Percentiles rank a stretch among this genome's conserved stretches.
Conservation (phyloP, 305 asterid genomes). For the Rubia tinctorum region DNA sequence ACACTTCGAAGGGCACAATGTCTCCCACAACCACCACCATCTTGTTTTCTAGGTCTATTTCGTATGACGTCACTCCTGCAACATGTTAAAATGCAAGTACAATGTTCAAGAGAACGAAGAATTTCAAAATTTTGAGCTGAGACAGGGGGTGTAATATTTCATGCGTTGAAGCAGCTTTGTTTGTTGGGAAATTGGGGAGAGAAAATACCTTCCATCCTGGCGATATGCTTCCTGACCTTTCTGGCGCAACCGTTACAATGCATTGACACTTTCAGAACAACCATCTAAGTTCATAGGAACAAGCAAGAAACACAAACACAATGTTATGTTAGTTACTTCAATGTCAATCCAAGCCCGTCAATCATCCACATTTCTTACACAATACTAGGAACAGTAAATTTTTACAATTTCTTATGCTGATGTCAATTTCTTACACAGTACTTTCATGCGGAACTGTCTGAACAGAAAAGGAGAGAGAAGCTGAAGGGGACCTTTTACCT, state of each 20-base stretch:
- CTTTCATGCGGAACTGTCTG: not conserved
- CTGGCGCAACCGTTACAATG: slow-evolving; percentile 82
- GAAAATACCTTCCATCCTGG: slow-evolving; percentile 65
- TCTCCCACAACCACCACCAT: slow-evolving; percentile 77
- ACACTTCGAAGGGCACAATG: slow-evolving; percentile 63
- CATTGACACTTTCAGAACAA: slow-evolving; percentile 70
- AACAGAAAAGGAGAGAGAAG: not conserved
- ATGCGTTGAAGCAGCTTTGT: no score
- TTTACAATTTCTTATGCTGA: no score
- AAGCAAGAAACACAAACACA: not conserved
- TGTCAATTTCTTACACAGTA: no score
- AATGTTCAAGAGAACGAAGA: no score
- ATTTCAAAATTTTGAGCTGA: no score
- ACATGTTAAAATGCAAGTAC: no score
- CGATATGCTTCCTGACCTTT: slow-evolving; percentile 60
- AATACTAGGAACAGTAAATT: no score
- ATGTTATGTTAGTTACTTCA: not conserved
- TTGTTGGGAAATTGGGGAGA: not conserved
- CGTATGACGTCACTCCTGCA: slow-evolving; percentile 70
- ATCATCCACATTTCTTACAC: not conserved
- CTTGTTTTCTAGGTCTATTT: slow-evolving; percentile 67
- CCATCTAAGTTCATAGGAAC: slow-evolving; percentile 35
- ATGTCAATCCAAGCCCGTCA: not conserved
- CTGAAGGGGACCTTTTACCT: slow-evolving; percentile 34
- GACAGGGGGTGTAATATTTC: no score